A percentile compares a stretch with the other conserved stretches of the same genome.
These are phyloP conservation scores for Mucor piriformis DNA, from an alignment of 371 early-diverging fungal genomes.

Conservation along the genomic window DNA sequence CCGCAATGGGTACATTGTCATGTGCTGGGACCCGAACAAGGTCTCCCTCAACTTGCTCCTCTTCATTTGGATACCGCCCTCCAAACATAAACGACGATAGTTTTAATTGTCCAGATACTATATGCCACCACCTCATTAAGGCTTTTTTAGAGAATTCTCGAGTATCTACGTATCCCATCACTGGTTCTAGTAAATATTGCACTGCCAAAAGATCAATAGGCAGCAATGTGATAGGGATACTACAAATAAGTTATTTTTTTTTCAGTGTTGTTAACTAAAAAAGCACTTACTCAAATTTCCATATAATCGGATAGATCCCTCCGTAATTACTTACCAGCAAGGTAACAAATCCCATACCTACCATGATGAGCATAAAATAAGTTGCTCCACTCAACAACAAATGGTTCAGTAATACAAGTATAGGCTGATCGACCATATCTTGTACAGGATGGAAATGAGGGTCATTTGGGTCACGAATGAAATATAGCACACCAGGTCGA, in stretches of 20 bases:
- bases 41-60: slow-evolving; percentile 57
- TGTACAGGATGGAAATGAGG: slow-evolving; percentile 85
- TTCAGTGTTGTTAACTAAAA: not conserved
- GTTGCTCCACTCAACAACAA: slow-evolving; percentile 69
- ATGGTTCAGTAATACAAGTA: slow-evolving; percentile 68
- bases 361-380: slow-evolving; percentile 72
- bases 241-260: slow-evolving; percentile 20
- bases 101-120: slow-evolving; percentile 60
- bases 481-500: slow-evolving; percentile 92
- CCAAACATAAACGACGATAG: slow-evolving; percentile 81
- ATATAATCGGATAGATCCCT: slow-evolving; percentile 25
- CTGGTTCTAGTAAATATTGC: slow-evolving; percentile 65
- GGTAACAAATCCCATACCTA: slow-evolving; percentile 62
- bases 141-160: slow-evolving; percentile 39
- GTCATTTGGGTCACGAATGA: slow-evolving; percentile 90
- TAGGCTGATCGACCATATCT: slow-evolving; percentile 78
- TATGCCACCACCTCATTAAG: slow-evolving; percentile 67
- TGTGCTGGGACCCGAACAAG: slow-evolving; percentile 63
- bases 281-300: slow-evolving; percentile 28
- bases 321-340: slow-evolving; percentile 27
- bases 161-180: slow-evolving; percentile 53
- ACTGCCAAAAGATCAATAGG: slow-evolving; percentile 75
- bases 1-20: slow-evolving; percentile 61
- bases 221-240: slow-evolving; percentile 67
- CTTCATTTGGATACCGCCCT: slow-evolving; percentile 64